These are phyloP conservation scores for Exophiala aquamarina DNA, from an alignment of 2,329 filamentous ascomycete genomes.

Conservation along the genomic window DNA sequence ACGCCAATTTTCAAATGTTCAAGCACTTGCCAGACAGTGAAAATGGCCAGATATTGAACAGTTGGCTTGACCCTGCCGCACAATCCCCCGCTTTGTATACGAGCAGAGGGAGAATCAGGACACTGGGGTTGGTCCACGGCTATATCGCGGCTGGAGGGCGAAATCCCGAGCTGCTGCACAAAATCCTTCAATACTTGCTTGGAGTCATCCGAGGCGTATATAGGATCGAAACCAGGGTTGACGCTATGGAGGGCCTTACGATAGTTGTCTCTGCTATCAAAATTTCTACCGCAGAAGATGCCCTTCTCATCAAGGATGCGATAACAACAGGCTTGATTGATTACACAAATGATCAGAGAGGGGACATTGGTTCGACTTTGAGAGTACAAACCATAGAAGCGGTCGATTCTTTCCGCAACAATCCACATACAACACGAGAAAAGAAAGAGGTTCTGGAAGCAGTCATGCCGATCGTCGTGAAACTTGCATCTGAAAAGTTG, in stretches of 20 bases:
- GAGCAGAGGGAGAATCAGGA: constrained; percentile 45
- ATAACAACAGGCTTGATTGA: constrained; percentile 64
- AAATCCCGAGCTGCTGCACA: neutral
- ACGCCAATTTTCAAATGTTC: constrained; percentile 41
- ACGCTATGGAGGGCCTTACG: constrained; percentile 23
- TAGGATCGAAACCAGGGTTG: constrained; percentile 26
- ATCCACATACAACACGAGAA: constrained; percentile 9
- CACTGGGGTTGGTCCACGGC: constrained; percentile 41
- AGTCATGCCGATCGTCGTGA: constrained; percentile 48
- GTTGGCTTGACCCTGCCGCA: constrained; percentile 41
- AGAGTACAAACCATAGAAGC: constrained; percentile 74
- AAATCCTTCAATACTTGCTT: constrained; percentile 15
- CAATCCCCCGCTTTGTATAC: constrained; percentile 38
- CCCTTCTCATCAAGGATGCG: constrained; percentile 22
- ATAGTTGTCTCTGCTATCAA: constrained; percentile 8
- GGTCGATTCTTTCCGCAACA: constrained; percentile 45
- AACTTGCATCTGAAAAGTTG: constrained; percentile 83
- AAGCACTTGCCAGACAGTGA: constrained; percentile 34
- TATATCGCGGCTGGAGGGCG: constrained; percentile 21
- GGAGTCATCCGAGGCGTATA: constrained; percentile 19
- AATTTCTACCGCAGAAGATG: neutral
- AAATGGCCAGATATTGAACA: constrained; percentile 36
- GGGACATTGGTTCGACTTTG: constrained; percentile 86
- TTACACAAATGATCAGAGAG: constrained; percentile 85
- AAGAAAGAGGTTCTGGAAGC: neutral